A percentile compares a stretch with the other conserved stretches of the same genome.
Evolutionary conservation across 352 stramenopile genomes (phyloP).

Genomic region (Globisporangium rhizosaccharum): DNA sequence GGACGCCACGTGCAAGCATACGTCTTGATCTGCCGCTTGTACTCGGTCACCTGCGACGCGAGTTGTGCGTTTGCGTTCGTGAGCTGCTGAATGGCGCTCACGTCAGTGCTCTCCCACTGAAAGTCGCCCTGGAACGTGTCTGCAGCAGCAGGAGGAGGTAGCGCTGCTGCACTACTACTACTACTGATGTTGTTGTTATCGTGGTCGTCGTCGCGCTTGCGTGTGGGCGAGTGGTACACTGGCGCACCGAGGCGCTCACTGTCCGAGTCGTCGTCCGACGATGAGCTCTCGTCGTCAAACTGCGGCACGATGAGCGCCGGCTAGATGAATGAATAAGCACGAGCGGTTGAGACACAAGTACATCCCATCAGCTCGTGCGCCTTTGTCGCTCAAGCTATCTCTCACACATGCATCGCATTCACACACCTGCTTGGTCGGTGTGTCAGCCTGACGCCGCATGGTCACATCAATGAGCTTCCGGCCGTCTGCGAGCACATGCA

Average conservation of each 20-base stretch:
- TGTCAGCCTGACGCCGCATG: constrained; percentile 20
- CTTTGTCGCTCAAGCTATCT: neutral
- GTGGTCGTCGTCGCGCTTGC: constrained; percentile 19
- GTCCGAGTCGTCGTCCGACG: constrained; percentile 25
- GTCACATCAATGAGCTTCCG: constrained; percentile 58
- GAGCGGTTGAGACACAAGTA: neutral
- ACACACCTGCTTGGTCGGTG: constrained; percentile 9
- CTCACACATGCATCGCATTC: neutral
- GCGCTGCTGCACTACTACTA: neutral
- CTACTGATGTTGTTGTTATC: constrained; percentile 14
- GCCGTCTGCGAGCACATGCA: constrained; percentile 31
- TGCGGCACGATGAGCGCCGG: constrained; percentile 45
- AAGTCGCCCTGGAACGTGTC: constrained; percentile 24
- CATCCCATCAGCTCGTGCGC: neutral
- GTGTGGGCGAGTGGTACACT: constrained; percentile 4
- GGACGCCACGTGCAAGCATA: constrained; percentile 13
- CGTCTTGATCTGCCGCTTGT: constrained; percentile 60
- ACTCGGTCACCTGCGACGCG: constrained; percentile 30
- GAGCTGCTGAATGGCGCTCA: constrained; percentile 56
- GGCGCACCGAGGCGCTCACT: neutral
- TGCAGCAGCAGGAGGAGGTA: neutral
- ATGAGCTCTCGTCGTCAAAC: constrained; percentile 64
- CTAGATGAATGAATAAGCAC: constrained; percentile 8
- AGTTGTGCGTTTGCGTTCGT: constrained; percentile 53
- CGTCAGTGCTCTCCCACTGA: constrained; percentile 29